Conservation (phyloP, 2,329 filamentous ascomycete species). For the Cytospora leucostoma region DNA sequence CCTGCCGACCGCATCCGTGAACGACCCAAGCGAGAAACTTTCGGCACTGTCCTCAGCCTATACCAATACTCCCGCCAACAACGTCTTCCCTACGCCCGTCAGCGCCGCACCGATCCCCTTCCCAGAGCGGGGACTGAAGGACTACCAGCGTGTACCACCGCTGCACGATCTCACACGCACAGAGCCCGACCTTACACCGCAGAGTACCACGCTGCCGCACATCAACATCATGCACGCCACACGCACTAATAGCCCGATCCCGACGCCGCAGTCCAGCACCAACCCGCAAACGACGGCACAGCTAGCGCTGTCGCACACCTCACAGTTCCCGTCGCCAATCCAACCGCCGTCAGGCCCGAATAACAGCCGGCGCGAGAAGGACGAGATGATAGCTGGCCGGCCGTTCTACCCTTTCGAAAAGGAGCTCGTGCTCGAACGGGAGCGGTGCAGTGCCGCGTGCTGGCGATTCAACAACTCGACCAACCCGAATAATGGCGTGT, state of each 20-base stretch:
- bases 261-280: constrained; percentile 44
- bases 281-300: constrained; percentile 58
- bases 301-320: constrained; percentile 55
- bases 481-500: constrained; percentile 72
- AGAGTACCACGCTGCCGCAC: constrained; percentile 55
- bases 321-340: constrained; percentile 45
- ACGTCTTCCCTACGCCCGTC: constrained; percentile 63
- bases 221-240: constrained; percentile 57
- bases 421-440: constrained; percentile 79
- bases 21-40: constrained; percentile 60
- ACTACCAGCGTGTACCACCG: constrained; percentile 61
- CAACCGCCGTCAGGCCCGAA: constrained; percentile 36
- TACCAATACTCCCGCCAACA: constrained; percentile 52
- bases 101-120: constrained; percentile 53
- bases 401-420: constrained; percentile 79
- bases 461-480: constrained; percentile 85
- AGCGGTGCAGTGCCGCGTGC: constrained; percentile 77
- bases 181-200: constrained; percentile 56
- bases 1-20: constrained; percentile 57
- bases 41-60: constrained; percentile 55
- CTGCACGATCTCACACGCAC: constrained; percentile 60
- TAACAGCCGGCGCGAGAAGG: constrained; percentile 67
- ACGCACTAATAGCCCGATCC: constrained; percentile 50
- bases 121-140: constrained; percentile 53
- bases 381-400: constrained; percentile 82